Conservation (phyloP, 2,329 filamentous ascomycete species). For the Tolypocladium tundrense region DNA sequence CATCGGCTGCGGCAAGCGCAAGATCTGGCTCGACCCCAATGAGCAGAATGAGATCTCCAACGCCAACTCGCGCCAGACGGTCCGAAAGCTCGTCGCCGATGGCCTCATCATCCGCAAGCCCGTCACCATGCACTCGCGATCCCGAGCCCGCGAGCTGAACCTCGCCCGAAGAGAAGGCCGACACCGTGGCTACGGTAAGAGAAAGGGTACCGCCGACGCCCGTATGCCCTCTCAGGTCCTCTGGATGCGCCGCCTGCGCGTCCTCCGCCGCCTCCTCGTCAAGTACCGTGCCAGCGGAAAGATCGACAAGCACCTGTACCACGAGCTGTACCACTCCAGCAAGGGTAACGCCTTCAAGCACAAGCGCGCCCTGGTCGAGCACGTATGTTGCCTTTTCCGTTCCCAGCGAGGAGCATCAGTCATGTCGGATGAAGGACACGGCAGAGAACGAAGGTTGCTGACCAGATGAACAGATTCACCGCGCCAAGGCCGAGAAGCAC, state of each 20-base stretch:
- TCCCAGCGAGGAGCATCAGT: not conserved
- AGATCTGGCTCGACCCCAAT: conserved; percentile 99
- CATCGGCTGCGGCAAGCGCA: conserved; percentile 98
- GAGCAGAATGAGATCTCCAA: conserved; percentile 99
- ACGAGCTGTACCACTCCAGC: conserved; percentile 99
- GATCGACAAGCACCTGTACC: conserved; percentile 99
- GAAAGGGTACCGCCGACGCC: conserved; percentile 99
- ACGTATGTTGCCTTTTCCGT: conserved; percentile 60
- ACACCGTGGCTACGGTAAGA: conserved; percentile 99
- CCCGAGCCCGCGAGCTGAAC: conserved; percentile 90
- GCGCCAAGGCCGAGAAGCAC: conserved; percentile 98
- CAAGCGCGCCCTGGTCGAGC: conserved; percentile 99
- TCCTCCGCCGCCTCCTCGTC: conserved; percentile 96
- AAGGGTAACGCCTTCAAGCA: conserved; percentile 99
- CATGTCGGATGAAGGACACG: too few species aligned
- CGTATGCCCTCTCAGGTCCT: conserved; percentile 98
- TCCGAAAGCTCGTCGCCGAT: conserved; percentile 99
- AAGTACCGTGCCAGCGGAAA: conserved; percentile 99
- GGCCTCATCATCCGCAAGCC: conserved; percentile 99
- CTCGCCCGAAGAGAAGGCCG: conserved; percentile 89
- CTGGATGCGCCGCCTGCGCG: conserved; percentile 99
- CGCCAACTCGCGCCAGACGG: conserved; percentile 99
- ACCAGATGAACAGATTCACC: conserved; percentile 69
- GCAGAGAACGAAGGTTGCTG: not conserved
- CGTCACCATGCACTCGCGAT: conserved; percentile 98